Evolutionary conservation across 345 rosid species (phyloP).

Genomic region (Lepidium sativum): DNA sequence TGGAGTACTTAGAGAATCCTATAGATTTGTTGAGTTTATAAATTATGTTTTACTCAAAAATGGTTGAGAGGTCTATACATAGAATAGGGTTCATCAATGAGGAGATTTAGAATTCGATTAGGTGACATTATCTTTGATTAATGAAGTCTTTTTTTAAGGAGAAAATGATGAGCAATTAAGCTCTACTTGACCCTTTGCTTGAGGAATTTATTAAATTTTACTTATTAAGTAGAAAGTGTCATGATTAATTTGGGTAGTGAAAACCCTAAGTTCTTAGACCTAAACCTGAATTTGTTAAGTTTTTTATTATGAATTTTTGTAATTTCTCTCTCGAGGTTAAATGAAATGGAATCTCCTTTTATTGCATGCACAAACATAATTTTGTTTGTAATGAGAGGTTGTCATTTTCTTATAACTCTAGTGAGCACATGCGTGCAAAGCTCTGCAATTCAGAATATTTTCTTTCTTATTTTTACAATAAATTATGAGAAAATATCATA

Average conservation of each 20-base stretch:
- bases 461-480: not conserved
- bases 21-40: not conserved
- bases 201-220: not conserved
- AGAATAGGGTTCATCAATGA: not conserved
- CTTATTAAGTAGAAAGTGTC: not conserved
- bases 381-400: conserved; percentile 5
- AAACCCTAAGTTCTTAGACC: not conserved
- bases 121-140: not conserved
- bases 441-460: conserved; percentile 1
- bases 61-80: not conserved
- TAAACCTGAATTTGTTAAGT: not conserved
- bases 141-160: not conserved
- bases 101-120: not conserved
- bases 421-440: conserved; percentile 16
- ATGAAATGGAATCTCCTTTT: conserved; percentile 5
- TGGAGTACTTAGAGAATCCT: conserved; percentile 3
- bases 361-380: conserved; percentile 13
- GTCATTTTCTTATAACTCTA: conserved; percentile 19
- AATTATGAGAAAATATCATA: not conserved
- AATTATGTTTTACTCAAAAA: not conserved
- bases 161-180: conserved; percentile 14
- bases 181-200: conserved; percentile 1
- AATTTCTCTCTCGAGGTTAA: not conserved
- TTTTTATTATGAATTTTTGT: not conserved
- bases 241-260: not conserved